Evolutionary conservation across 345 rosid genomes (phyloP).

Genomic region (Dovyalis caffra): DNA sequence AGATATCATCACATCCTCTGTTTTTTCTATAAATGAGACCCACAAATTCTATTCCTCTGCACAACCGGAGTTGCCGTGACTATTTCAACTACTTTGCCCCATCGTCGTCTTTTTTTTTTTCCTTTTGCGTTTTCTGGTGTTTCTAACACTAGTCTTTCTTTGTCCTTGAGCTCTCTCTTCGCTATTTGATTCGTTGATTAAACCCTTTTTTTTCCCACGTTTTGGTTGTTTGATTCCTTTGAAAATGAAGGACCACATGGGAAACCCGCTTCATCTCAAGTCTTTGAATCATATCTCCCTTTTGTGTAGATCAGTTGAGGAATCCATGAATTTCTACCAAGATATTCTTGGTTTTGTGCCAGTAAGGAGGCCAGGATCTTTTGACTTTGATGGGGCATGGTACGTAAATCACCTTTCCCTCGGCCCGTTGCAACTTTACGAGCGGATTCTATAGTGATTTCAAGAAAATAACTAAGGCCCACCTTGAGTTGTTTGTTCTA

Average conservation of each 20-base stretch:
- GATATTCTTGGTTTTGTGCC: conserved; percentile 39
- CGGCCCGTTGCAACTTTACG: background rate
- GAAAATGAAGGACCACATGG: conserved; percentile 14
- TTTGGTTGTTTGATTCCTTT: background rate
- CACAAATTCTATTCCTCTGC: background rate
- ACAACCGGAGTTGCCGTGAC: background rate
- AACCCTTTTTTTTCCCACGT: background rate
- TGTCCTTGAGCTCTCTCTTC: too few species aligned
- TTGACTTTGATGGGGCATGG: conserved; percentile 49
- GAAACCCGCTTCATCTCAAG: conserved; percentile 27
- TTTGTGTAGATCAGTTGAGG: conserved; percentile 33
- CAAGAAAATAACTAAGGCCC: too few species aligned
- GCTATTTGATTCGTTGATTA: background rate
- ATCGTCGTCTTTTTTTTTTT: background rate
- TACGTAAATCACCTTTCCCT: background rate
- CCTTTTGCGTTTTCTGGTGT: background rate
- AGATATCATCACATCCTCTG: background rate
- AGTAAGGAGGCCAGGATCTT: conserved; percentile 43
- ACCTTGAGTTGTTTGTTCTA: too few species aligned
- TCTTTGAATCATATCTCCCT: conserved; percentile 34
- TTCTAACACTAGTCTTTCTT: too few species aligned
- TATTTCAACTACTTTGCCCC: background rate
- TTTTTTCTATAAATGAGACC: background rate
- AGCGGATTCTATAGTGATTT: background rate
- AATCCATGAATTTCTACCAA: conserved; percentile 35